Base-by-base conservation (phyloP, 1,139 yeast species). In the Blastobotrys buckinghamii region DNA sequence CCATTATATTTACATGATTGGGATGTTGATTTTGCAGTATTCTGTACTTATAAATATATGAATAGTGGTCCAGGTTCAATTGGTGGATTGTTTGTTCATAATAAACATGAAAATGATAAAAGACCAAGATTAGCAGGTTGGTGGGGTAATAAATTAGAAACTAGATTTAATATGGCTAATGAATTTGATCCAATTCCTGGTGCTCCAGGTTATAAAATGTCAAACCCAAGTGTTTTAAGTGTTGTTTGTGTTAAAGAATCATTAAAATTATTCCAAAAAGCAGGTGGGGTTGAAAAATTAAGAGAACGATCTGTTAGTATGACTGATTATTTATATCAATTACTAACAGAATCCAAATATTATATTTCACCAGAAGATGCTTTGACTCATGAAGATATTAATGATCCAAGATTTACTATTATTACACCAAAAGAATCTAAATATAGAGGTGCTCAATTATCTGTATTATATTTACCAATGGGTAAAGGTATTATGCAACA, bases 1-100 rank as follows among this genome's bases (percentile, higher is more conserved):
- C 82, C 81, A 1, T 66, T 90, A 48, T 59, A 75, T 45, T 69
- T 90, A 45, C 97, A 90, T 62, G 87, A 84, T 45, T 89, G 97
- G 96, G 71, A 75, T 46, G 94, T 86, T 1, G 97, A 90, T 66
- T 89, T 90, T 70, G 97, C 97, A 0, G 88, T 80, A 15, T 90
- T 96, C 88, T 90, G 97, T 64, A 82, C 94, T 2, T 90, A 90
- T 72, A 90, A 90, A 66, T 90, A 90, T 63, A 69, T 90, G 57
- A 90, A 90, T 63, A 68, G 95, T 4, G 97, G 97, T 0, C 97
- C 97, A 0, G 97, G 97, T 39, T 89, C 82, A 6, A 85, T 88
- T 57, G 95, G 88, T 2, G 95, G 95, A 0, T 75, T 86, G 24
- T 89, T 79, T 60, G 83, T 89, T 26, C 79, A 88, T 63, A 73